Evolutionary conservation across 1,139 yeast species (phyloP).

Genomic region (Nakaseomyces kungkrabaensis): DNA sequence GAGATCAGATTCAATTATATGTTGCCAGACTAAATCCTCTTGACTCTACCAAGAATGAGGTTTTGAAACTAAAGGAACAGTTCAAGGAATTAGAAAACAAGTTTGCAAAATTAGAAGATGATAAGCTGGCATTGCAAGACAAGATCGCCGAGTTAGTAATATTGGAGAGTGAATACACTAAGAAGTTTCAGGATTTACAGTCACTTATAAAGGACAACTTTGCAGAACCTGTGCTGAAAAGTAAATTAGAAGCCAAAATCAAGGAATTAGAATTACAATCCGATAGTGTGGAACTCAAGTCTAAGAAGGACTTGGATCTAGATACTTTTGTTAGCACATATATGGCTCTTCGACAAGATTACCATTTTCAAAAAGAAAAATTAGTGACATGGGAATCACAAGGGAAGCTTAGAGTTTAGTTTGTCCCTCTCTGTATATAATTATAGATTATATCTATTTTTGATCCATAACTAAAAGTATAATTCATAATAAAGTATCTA

Average conservation of each 20-base stretch:
- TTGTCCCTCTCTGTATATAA: neutral
- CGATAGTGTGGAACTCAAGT: constrained; percentile 9
- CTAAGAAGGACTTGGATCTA: constrained; percentile 8
- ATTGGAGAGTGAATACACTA: constrained; percentile 20
- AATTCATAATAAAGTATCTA: neutral
- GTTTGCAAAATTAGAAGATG: constrained; percentile 14
- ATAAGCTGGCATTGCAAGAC: constrained; percentile 9
- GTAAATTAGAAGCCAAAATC: constrained; percentile 12
- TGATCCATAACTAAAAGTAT: neutral
- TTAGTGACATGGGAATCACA: constrained; percentile 24
- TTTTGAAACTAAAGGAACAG: constrained; percentile 7
- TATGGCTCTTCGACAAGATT: constrained; percentile 14
- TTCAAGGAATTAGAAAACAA: constrained; percentile 11
- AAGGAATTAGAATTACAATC: constrained; percentile 14
- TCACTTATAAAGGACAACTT: constrained; percentile 13
- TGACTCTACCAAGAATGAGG: constrained; percentile 7
- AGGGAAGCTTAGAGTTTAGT: constrained; percentile 12
- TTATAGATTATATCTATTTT: too few relatives aligned
- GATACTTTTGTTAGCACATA: constrained; percentile 17
- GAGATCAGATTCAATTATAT: constrained; percentile 15
- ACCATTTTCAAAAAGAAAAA: constrained; percentile 21
- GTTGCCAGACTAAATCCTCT: constrained; percentile 18
- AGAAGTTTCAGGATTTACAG: constrained; percentile 22
- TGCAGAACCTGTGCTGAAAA: constrained; percentile 17
- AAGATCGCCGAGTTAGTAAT: constrained; percentile 14